Evolutionary conservation across 2,329 filamentous ascomycete genomes (phyloP).

Genomic region (Colletotrichum lupini): DNA sequence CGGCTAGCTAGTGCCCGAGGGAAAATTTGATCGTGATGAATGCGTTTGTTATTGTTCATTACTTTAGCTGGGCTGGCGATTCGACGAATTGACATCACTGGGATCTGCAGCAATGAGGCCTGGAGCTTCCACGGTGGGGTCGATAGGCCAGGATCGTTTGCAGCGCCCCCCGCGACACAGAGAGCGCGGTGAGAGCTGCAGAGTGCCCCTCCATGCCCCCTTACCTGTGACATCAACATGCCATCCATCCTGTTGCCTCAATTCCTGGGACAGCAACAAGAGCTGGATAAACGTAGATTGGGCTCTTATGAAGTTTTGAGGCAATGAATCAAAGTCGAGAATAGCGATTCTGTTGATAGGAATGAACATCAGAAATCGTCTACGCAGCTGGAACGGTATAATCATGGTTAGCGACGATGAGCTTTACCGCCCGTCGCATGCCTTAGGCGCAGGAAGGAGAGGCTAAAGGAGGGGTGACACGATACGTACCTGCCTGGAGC

Average conservation of each 20-base stretch:
- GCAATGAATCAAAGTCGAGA: not conserved
- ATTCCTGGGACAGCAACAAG: not conserved
- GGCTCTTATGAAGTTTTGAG: not conserved
- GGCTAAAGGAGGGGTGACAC: not conserved
- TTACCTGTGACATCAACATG: slow-evolving; percentile 13
- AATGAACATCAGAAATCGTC: not conserved
- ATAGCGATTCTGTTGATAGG: not conserved
- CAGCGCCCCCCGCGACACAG: slow-evolving; percentile 27
- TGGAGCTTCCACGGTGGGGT: slow-evolving; percentile 3
- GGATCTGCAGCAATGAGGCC: slow-evolving; percentile 17
- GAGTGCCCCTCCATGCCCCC: slow-evolving; percentile 30
- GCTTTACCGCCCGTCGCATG: not conserved
- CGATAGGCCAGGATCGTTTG: slow-evolving; percentile 14
- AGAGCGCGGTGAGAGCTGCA: slow-evolving; percentile 5
- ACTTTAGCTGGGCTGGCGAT: not conserved
- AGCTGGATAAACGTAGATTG: not conserved
- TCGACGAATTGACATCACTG: slow-evolving; percentile 28
- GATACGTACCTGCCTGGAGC: not conserved
- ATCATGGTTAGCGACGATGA: not conserved
- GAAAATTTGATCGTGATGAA: slow-evolving; percentile 14
- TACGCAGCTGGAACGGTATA: not conserved
- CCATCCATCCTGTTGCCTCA: not conserved
- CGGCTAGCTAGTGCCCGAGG: slow-evolving; percentile 13
- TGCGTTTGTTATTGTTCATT: not conserved
- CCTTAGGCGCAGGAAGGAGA: not conserved